Conservation (phyloP, 441 rosid species). For the Bocquillonia castaneifolia region DNA sequence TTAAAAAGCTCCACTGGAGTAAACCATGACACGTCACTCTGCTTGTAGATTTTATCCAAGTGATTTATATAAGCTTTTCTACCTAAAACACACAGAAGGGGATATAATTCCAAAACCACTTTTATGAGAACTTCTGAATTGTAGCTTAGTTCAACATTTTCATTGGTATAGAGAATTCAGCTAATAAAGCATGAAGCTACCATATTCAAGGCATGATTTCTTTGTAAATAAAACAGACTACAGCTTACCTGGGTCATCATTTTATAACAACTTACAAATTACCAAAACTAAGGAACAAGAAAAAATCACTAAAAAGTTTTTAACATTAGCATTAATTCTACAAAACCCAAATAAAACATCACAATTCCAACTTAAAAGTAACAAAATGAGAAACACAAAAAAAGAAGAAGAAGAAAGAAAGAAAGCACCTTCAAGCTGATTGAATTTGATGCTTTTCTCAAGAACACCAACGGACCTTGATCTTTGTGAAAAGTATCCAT, state of each 20-base stretch:
- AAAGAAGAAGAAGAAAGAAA: not conserved
- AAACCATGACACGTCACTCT: slow-evolving; percentile 91
- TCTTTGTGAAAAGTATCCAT: slow-evolving; percentile 79
- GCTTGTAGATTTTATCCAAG: slow-evolving; percentile 77
- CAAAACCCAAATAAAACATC: not conserved
- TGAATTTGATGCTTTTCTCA: slow-evolving; percentile 72
- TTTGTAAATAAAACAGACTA: too few relatives aligned
- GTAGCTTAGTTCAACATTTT: not conserved
- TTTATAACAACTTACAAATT: too few relatives aligned
- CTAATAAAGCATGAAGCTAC: not conserved
- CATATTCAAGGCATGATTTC: too few relatives aligned
- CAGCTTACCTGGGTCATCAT: too few relatives aligned
- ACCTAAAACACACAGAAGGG: slow-evolving; percentile 37
- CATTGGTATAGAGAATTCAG: not conserved
- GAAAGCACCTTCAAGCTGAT: slow-evolving; percentile 63
- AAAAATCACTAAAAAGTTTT: not conserved
- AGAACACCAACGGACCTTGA: slow-evolving; percentile 80
- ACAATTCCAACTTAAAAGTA: not conserved
- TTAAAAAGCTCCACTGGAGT: slow-evolving; percentile 97
- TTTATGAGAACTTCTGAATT: not conserved
- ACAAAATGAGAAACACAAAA: not conserved
- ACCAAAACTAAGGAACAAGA: not conserved
- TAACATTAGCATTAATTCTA: not conserved
- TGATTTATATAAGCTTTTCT: slow-evolving; percentile 75
- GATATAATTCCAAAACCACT: not conserved